These are phyloP conservation scores for Flaveria trinervia DNA, from an alignment of 129 eudicot species.

Conservation along the genomic window DNA sequence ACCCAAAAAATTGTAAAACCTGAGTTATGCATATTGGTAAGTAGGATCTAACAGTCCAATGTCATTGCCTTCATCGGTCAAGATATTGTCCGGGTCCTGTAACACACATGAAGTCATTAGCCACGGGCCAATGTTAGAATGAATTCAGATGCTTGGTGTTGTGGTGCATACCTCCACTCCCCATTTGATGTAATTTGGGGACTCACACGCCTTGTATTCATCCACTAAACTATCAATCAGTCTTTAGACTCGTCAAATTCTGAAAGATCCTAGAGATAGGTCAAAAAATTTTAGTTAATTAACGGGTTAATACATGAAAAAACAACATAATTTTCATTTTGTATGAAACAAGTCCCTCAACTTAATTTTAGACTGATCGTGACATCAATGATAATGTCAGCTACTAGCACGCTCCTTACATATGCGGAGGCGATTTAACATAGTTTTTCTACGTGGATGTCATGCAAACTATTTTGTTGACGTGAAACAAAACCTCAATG, in stretches of 20 bases:
- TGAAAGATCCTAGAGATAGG: constrained; percentile 65
- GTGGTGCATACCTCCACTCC: constrained; percentile 65
- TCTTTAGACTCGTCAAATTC: constrained; percentile 88
- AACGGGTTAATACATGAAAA: background rate
- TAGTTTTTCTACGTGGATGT: background rate
- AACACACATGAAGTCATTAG: constrained; percentile 11
- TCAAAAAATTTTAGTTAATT: constrained; percentile 9
- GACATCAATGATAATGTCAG: background rate
- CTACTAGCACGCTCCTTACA: background rate
- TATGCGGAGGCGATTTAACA: background rate
- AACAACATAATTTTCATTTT: background rate
- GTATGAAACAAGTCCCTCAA: background rate
- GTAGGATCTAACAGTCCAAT: constrained; percentile 69
- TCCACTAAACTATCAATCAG: constrained; percentile 77
- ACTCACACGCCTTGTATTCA: constrained; percentile 89
- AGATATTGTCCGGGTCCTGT: constrained; percentile 61
- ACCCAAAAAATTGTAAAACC: background rate
- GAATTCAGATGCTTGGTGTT: background rate
- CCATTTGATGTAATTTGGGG: constrained; percentile 92
- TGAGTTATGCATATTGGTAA: constrained; percentile 40
- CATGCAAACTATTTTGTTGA: background rate
- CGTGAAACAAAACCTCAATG: background rate
- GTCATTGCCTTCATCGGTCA: constrained; percentile 70
- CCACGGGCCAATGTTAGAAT: background rate
- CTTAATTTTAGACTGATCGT: background rate